Evolutionary conservation across 2,329 filamentous ascomycete species (phyloP), one percentile per base, ranked within the genome.

Genomic region (Colletotrichum acutatum): DNA sequence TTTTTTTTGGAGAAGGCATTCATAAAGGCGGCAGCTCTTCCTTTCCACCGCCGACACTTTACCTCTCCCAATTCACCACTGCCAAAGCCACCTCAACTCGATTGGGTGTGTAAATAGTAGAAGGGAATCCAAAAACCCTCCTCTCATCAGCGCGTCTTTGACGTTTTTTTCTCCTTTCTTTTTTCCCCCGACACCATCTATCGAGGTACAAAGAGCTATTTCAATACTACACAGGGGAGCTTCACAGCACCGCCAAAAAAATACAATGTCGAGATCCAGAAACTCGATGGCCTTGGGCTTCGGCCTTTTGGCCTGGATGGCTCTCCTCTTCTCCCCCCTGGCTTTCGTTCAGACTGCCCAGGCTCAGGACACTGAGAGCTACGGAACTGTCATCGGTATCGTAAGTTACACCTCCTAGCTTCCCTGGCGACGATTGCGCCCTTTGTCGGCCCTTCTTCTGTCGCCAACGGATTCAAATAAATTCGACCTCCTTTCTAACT

Each of bases 381-480:
- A 94, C 84, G 95, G 95, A 83, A 96, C 93, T 80, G 95, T 98
- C 79, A 95, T 98, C 80, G 95, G 95, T 91, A 98, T 98, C 86
- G 95, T 89, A 84, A 83, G 88, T 88, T 46, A 14, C n/a, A 5
- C 4, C 24, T 32, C 5, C 46, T 7, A 53, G 4, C 37, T 32
- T 57, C 28, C 26, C 46, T 67, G 71, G 42, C 37, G 54, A 16
- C 3, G 32, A 5, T 34, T 34, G 62, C 62, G 30, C 62, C 32
- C 6, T 22, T 14, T 28, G 49, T 28, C 42, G 19, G 42, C 42
- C 8, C 19, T 7, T 30, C 32, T 11, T 30, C 52, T 12, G 11
- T 28, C n/a, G 16, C 22, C 52, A 66, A 46, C 5, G 22, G 2
- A 28, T 30, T 11, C 42, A 24, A 12, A 19, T 22, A n/a, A 22